A percentile compares a stretch with the other conserved stretches of the same genome.
These are phyloP conservation scores for Ustilago bromivora DNA, from an alignment of 1,284 basidiomycete species.

Conservation along the genomic window DNA sequence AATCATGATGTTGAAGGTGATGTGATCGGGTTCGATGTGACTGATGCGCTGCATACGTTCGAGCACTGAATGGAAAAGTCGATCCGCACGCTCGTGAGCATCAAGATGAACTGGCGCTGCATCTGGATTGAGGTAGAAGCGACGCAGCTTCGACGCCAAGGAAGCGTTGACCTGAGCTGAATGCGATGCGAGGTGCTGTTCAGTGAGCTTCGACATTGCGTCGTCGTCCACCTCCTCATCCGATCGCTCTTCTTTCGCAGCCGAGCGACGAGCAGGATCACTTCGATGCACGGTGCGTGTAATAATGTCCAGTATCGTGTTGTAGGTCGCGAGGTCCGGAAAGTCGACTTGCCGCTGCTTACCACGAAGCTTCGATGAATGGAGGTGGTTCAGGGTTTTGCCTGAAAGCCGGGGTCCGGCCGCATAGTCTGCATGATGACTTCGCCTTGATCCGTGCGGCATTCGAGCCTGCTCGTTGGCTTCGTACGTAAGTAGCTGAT, in stretches of 20 bases:
- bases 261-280: conserved; percentile 2
- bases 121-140: conserved; percentile 35
- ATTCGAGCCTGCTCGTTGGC: conserved; percentile 35
- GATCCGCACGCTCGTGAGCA: conserved; percentile 31
- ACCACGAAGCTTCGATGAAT: conserved; percentile 9
- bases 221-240: conserved; percentile 33
- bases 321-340: conserved; percentile 46
- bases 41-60: conserved; percentile 43
- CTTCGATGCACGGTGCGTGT: conserved; percentile 31
- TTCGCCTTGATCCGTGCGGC: not conserved
- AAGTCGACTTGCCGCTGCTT: conserved; percentile 18
- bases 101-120: conserved; percentile 23
- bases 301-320: conserved; percentile 45
- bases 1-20: conserved; percentile 55
- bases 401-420: not conserved
- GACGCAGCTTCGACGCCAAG: conserved; percentile 30
- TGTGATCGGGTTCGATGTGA: conserved; percentile 29
- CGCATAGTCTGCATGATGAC: not conserved
- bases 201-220: conserved; percentile 11
- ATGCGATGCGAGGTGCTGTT: conserved; percentile 25
- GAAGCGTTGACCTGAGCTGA: conserved; percentile 22
- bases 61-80: conserved; percentile 44
- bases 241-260: not conserved
- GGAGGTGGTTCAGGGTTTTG: conserved; percentile 3
- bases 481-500: conserved; percentile 35